Evolutionary conservation across 208 protist species (phyloP), one percentile per base, ranked within the genome.

Genomic region (Trypanosoma lewisi): DNA sequence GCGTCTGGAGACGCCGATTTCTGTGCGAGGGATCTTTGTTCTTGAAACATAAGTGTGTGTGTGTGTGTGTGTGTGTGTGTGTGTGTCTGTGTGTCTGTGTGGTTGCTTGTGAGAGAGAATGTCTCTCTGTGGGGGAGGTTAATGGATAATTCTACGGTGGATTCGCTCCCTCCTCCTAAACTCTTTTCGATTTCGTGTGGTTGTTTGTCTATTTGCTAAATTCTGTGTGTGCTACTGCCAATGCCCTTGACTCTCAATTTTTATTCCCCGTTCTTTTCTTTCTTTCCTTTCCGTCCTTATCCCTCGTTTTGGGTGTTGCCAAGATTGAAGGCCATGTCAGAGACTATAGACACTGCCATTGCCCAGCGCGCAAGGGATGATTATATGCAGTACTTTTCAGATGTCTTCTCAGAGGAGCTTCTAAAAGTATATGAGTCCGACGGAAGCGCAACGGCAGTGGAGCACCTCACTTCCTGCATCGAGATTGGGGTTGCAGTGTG

Each of bases 301-400:
- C 37, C 27, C 1, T 63, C 4, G 4, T 47, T 49, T 19, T 30
- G 17, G 19, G 51, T 34, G 41, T n/a, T 28, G 31, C 2, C 27
- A 37, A 17, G 19, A 16, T 52, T 33, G 4, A 1, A 42, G 53
- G 1, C 30, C 33, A 77, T 79, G 77, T 70, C 66, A 7, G 53
- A 63, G 12, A 7, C 73, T 27, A 27, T 67, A 44, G 65, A 72
- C 37, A 54, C 42, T 19, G n/a, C 63, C 59, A 17, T 62, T 42
- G 72, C 78, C 45, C 83, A 91, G 54, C 71, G 60, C 34, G 63
- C 77, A 27, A 68, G 85, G 7, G 87, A 96, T 63, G 77, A 77
- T 21, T 96, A 96, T 74, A 96, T 96, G 90, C 79, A 90, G 59
- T 70, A 79, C 37, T 90, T 96, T 66, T 89, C 87, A 2, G 85